Conservation (phyloP, 805 yeast genomes). For the Candida cerambycidarum region DNA sequence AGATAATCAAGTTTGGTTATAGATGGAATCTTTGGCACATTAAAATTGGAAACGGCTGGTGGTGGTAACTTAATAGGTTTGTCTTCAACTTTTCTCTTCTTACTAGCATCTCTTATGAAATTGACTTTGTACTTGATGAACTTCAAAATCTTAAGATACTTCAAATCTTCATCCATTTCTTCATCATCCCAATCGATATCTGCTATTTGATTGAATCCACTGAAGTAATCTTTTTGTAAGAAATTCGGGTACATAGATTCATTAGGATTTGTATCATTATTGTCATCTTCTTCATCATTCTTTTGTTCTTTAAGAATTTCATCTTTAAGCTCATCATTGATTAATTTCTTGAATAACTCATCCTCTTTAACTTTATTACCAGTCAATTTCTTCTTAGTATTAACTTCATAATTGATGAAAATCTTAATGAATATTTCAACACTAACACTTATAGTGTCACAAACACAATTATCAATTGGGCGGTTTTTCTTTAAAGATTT, state of each 20-base stretch:
- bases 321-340: constrained; percentile 39
- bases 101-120: constrained; percentile 12
- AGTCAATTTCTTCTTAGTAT: constrained; percentile 16
- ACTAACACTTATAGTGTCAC: constrained; percentile 22
- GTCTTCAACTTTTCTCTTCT: constrained; percentile 6
- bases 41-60: constrained; percentile 13
- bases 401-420: constrained; percentile 39
- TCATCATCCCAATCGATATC: constrained; percentile 51
- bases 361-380: constrained; percentile 30
- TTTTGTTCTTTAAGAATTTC: constrained; percentile 35
- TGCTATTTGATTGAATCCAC: constrained; percentile 12
- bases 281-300: constrained; percentile 30
- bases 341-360: constrained; percentile 34
- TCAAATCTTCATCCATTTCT: constrained; percentile 47
- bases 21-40: constrained; percentile 15
- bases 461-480: constrained; percentile 16
- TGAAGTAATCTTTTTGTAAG: constrained; percentile 15
- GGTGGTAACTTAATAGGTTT: constrained; percentile 9
- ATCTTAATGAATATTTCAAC: constrained; percentile 35
- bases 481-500: constrained; percentile 30
- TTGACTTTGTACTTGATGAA: constrained; percentile 38
- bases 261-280: constrained; percentile 15
- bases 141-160: constrained; percentile 41
- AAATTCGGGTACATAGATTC: constrained; percentile 26
- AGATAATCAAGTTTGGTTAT: constrained; percentile 22